These are phyloP conservation scores for Exophiala sp. DNA, from an alignment of 2,329 filamentous ascomycete species.

Conservation along the genomic window DNA sequence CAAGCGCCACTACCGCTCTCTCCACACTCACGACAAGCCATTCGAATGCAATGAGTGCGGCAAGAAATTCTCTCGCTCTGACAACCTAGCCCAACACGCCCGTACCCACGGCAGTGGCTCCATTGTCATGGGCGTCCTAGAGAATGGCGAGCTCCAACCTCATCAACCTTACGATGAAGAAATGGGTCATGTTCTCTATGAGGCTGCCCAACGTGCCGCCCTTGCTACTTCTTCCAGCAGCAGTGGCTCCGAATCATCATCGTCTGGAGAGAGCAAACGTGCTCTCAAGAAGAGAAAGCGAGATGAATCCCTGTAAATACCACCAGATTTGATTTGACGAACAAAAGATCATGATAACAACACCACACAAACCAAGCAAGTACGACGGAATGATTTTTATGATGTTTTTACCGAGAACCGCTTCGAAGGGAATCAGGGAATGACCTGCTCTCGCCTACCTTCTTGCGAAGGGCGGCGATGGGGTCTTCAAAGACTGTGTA, in stretches of 20 bases:
- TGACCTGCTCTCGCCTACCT: conserved; percentile 1
- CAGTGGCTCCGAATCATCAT: conserved; percentile 34
- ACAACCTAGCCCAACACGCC: conserved; percentile 95
- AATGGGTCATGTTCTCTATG: conserved; percentile 76
- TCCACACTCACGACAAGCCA: conserved; percentile 97
- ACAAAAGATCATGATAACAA: conserved; percentile 24
- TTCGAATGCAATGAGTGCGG: conserved; percentile 97
- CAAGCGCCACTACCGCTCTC: conserved; percentile 96
- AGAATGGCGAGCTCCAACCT: conserved; percentile 58
- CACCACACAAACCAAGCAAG: conserved; percentile 10
- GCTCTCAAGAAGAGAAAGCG: conserved; percentile 78
- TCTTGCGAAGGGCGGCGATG: background rate
- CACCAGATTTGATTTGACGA: conserved; percentile 21
- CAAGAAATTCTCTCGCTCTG: conserved; percentile 98
- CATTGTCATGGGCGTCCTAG: conserved; percentile 84
- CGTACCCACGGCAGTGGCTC: conserved; percentile 88
- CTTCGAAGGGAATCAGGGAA: conserved; percentile 2
- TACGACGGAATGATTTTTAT: conserved; percentile 26
- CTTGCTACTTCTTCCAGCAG: conserved; percentile 52
- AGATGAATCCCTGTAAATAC: conserved; percentile 42
- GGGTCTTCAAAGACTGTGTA: conserved; percentile 1
- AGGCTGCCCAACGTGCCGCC: conserved; percentile 70
- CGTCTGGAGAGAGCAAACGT: conserved; percentile 43
- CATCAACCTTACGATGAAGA: conserved; percentile 55
- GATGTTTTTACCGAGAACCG: conserved; percentile 11